Evolutionary conservation across 495 filamentous ascomycete species (phyloP).

Genomic region (Aeminium ludgeri): DNA sequence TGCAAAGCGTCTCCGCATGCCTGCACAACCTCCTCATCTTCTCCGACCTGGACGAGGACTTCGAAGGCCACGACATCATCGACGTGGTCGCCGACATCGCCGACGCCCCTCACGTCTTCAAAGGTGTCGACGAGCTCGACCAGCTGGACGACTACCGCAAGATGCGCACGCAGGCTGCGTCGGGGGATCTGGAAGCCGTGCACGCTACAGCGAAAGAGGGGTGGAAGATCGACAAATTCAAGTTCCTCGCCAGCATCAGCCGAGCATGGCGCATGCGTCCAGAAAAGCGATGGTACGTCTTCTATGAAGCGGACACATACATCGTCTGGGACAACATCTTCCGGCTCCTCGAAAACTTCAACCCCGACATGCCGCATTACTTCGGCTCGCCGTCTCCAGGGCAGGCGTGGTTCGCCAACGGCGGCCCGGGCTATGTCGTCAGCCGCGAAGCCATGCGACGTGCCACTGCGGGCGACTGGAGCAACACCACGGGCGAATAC

Average conservation of each 20-base stretch:
- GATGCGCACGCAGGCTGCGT: background rate
- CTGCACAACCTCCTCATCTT: slow-evolving; percentile 5
- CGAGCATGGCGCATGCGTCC: slow-evolving; percentile 34
- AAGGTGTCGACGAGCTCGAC: background rate
- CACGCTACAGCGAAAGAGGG: slow-evolving; percentile 19
- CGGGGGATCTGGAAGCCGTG: background rate
- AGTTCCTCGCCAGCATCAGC: slow-evolving; percentile 50
- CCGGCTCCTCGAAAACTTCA: slow-evolving; percentile 35
- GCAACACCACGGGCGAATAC: background rate
- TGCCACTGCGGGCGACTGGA: slow-evolving; percentile 6
- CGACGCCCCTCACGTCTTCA: background rate
- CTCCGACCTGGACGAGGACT: slow-evolving; percentile 1
- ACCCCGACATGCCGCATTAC: slow-evolving; percentile 33
- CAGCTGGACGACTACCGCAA: background rate
- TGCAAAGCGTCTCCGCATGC: slow-evolving; percentile 2
- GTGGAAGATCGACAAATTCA: slow-evolving; percentile 56
- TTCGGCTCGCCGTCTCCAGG: slow-evolving; percentile 32
- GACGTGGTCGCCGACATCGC: slow-evolving; percentile 3
- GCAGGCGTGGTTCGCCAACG: slow-evolving; percentile 37
- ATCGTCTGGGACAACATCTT: slow-evolving; percentile 46
- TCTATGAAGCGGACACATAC: slow-evolving; percentile 54
- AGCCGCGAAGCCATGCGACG: slow-evolving; percentile 33
- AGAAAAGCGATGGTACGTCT: slow-evolving; percentile 47
- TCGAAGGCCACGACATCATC: slow-evolving; percentile 3
- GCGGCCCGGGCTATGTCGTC: slow-evolving; percentile 35